phyloP scores from a whole-genome alignment of 129 eudicot genomes.

The Escallonia herrerae region DNA sequence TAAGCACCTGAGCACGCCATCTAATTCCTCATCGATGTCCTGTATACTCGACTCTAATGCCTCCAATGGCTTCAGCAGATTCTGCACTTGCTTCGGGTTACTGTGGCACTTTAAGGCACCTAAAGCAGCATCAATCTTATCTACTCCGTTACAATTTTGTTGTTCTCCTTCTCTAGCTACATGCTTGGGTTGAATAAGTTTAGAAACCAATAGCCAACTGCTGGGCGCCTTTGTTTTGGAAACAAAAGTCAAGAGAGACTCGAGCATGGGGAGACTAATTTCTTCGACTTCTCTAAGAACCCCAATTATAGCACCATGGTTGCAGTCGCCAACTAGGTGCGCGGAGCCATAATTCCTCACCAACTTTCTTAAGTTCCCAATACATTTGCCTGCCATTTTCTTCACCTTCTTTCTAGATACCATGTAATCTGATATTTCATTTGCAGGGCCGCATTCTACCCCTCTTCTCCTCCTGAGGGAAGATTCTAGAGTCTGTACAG shows the following conservation, averaged over 20 bases:
- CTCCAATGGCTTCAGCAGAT: background rate
- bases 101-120: background rate
- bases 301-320: background rate
- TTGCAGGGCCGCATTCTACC: background rate
- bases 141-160: no score
- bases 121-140: background rate
- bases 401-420: slow-evolving; percentile 8
- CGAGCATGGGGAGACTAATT: background rate
- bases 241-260: background rate
- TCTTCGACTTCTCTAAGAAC: slow-evolving; percentile 6
- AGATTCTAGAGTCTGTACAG: slow-evolving; percentile 6
- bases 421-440: background rate
- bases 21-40: slow-evolving; percentile 11
- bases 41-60: slow-evolving; percentile 3
- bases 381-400: background rate
- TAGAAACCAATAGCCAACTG: background rate
- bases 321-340: background rate
- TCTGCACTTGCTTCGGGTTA: background rate
- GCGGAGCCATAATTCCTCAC: no score
- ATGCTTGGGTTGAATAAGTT: background rate
- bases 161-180: background rate
- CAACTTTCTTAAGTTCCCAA: no score
- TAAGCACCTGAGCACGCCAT: slow-evolving; percentile 2
- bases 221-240: background rate
- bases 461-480: slow-evolving; percentile 13